These are phyloP conservation scores for Colletotrichum abscissum DNA, from an alignment of 2,329 filamentous ascomycete species.

Conservation along the genomic window DNA sequence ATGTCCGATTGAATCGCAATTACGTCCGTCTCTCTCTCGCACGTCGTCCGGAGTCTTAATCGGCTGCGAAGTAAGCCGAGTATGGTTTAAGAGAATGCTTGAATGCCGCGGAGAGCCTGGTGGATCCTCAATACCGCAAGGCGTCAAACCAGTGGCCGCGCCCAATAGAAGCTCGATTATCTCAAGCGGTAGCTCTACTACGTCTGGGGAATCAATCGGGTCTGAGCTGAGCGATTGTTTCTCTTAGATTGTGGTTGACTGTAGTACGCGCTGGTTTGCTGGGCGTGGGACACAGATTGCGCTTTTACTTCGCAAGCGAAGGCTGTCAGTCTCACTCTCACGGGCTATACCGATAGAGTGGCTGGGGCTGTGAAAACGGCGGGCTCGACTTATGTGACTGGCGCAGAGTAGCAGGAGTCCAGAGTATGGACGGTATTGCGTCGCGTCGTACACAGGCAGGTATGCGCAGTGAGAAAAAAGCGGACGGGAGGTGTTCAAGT, in stretches of 20 bases:
- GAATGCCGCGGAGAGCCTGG: not conserved
- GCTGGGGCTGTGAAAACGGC: too few relatives aligned
- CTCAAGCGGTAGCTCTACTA: not conserved
- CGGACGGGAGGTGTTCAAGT: not conserved
- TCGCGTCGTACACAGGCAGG: constrained; percentile 8
- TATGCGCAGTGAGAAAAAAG: not conserved
- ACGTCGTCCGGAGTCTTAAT: not conserved
- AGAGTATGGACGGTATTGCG: not conserved
- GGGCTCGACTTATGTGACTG: not conserved
- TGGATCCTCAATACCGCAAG: not conserved
- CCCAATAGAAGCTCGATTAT: not conserved
- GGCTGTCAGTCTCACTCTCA: not conserved
- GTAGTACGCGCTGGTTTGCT: not conserved
- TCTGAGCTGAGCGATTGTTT: not conserved
- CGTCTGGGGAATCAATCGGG: constrained; percentile 1
- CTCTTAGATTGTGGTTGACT: not conserved
- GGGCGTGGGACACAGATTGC: constrained; percentile 1
- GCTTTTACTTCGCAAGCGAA: constrained; percentile 11
- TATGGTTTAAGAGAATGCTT: not conserved
- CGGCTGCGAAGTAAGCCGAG: not conserved
- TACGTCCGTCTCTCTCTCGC: not conserved
- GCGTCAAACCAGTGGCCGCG: not conserved
- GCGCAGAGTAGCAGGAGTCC: not conserved
- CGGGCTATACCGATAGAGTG: constrained; percentile 2
- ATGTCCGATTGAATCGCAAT: constrained; percentile 6